Evolutionary conservation across 352 stramenopile species (phyloP).

Genomic region (Globisporangium alternatum): DNA sequence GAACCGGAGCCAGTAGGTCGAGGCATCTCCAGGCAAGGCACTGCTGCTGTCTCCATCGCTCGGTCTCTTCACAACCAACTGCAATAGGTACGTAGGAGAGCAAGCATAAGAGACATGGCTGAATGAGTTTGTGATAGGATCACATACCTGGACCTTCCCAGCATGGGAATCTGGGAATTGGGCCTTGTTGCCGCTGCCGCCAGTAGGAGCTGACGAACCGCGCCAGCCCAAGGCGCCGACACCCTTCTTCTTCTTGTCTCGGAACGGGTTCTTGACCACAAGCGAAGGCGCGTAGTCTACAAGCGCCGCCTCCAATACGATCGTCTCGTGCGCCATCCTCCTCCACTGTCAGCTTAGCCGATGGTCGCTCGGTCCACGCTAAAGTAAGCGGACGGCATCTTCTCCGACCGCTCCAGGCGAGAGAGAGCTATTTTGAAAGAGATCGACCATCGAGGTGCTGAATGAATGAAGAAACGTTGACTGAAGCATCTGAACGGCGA

Average conservation of each 20-base stretch:
- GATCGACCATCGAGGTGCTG: no score
- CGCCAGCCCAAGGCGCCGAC: background rate
- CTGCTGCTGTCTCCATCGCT: background rate
- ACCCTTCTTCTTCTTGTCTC: slow-evolving; percentile 7
- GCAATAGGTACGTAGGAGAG: background rate
- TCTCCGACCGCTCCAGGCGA: no score
- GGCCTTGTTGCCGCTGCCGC: background rate
- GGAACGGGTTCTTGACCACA: slow-evolving; percentile 26
- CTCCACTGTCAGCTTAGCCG: background rate
- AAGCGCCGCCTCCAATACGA: slow-evolving; percentile 27
- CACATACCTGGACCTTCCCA: slow-evolving; percentile 22
- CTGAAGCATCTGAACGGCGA: no score
- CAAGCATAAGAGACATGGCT: background rate
- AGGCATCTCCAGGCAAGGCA: background rate
- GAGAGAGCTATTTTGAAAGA: no score
- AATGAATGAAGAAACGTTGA: no score
- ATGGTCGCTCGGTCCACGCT: background rate
- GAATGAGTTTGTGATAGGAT: background rate
- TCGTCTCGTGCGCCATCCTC: background rate
- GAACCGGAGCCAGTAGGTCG: slow-evolving; percentile 55
- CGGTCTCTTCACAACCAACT: background rate
- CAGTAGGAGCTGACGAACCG: background rate
- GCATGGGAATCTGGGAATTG: background rate
- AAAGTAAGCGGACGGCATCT: no score
- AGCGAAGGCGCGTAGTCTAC: slow-evolving; percentile 17